A percentile compares a stretch with the other conserved stretches of the same genome.
Conservation (phyloP, 164 flowering plant species). For the Macadamia integrifolia region DNA sequence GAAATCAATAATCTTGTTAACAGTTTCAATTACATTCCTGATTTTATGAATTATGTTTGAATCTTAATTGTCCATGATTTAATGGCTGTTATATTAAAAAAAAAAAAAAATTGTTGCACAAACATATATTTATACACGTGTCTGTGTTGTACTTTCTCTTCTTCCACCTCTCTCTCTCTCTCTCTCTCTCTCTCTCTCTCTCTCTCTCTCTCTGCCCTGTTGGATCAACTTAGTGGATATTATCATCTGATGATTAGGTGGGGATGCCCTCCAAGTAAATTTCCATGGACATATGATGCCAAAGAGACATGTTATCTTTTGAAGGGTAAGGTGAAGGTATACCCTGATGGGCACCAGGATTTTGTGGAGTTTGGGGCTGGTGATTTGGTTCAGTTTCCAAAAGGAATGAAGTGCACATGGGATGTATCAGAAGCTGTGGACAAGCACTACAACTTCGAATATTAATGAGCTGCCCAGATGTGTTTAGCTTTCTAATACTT, state of each 20-base stretch:
- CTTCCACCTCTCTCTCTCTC: too few relatives aligned
- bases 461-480: neutral
- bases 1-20: too few relatives aligned
- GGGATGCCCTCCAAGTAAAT: slow-evolving; percentile 89
- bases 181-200: too few relatives aligned
- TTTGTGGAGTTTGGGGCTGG: slow-evolving; percentile 81
- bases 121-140: neutral
- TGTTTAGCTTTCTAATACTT: too few relatives aligned
- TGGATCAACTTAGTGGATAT: neutral
- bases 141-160: neutral
- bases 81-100: neutral
- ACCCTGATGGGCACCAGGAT: slow-evolving; percentile 60
- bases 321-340: slow-evolving; percentile 82
- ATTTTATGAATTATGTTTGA: neutral
- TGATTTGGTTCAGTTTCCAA: slow-evolving; percentile 78
- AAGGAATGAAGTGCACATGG: slow-evolving; percentile 94
- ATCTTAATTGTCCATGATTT: neutral
- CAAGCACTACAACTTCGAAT: slow-evolving; percentile 75
- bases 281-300: slow-evolving; percentile 75
- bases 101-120: neutral
- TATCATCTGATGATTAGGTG: slow-evolving; percentile 38
- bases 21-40: too few relatives aligned
- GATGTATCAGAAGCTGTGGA: slow-evolving; percentile 77
- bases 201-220: neutral
- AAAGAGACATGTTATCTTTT: slow-evolving; percentile 76